Evolutionary conservation across 2,329 filamentous ascomycete species (phyloP).

Genomic region (Aspergillus pseudoterreus): DNA sequence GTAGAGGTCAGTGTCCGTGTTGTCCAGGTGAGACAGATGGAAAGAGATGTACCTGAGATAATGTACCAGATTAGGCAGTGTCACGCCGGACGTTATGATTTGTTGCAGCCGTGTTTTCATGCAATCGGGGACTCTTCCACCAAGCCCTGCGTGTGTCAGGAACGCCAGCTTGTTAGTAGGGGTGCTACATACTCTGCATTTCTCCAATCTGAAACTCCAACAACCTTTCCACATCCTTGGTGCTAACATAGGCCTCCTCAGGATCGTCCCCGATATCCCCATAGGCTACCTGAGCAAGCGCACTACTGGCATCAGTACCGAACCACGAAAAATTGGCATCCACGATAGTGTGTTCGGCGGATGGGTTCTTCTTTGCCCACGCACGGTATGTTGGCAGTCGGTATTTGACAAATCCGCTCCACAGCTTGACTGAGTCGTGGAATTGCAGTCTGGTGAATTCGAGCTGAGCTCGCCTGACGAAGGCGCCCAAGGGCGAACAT

Average conservation of each 20-base stretch:
- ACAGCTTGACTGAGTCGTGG: conserved; percentile 71
- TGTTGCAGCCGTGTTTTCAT: conserved; percentile 68
- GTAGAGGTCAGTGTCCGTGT: background rate
- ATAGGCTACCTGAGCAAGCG: conserved; percentile 50
- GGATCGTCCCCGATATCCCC: conserved; percentile 43
- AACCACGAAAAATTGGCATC: conserved; percentile 61
- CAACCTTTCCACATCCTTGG: conserved; percentile 74
- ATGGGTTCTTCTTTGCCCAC: conserved; percentile 55
- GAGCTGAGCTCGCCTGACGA: conserved; percentile 70
- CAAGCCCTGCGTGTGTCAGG: conserved; percentile 57
- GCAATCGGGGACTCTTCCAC: conserved; percentile 70
- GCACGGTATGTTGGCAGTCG: conserved; percentile 66
- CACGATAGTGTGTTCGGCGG: conserved; percentile 49
- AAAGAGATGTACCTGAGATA: conserved; percentile 60
- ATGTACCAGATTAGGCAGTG: conserved; percentile 70
- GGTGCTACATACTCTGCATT: conserved; percentile 65
- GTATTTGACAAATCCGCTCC: conserved; percentile 79
- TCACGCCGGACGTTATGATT: conserved; percentile 63
- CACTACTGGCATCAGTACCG: conserved; percentile 50
- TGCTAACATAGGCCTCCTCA: conserved; percentile 56
- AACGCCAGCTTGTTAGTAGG: background rate
- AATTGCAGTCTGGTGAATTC: conserved; percentile 82
- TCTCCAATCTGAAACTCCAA: conserved; percentile 85
- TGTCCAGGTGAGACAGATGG: background rate
- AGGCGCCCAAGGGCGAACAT: conserved; percentile 76